Evolutionary conservation across 2,329 filamentous ascomycete genomes (phyloP).

Genomic region (Helminthosporium solani): DNA sequence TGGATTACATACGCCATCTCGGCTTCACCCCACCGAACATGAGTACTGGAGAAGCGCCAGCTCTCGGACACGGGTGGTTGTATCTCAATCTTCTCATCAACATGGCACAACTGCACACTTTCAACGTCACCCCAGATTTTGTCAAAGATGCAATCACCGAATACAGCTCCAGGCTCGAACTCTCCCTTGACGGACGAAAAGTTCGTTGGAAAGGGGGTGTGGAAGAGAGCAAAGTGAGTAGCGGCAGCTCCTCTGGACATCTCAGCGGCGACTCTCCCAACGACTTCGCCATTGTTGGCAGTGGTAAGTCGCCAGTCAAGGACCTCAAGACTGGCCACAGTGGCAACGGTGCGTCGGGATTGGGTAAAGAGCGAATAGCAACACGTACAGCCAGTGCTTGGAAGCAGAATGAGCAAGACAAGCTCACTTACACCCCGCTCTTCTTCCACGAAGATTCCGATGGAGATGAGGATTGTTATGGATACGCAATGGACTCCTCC

Average conservation of each 20-base stretch:
- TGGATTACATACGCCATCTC: conserved; percentile 75
- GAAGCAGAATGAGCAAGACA: conserved; percentile 32
- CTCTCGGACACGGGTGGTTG: conserved; percentile 74
- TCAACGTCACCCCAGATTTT: conserved; percentile 78
- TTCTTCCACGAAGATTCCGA: conserved; percentile 49
- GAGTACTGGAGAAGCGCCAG: conserved; percentile 53
- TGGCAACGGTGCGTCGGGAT: conserved; percentile 20
- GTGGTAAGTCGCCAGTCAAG: conserved; percentile 29
- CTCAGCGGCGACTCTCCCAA: conserved; percentile 52
- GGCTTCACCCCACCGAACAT: conserved; percentile 64
- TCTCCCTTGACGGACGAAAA: conserved; percentile 75
- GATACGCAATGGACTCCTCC: conserved; percentile 28
- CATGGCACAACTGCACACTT: conserved; percentile 80
- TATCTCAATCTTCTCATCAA: conserved; percentile 79
- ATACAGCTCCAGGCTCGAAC: conserved; percentile 72
- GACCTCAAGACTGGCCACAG: conserved; percentile 23
- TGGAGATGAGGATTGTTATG: conserved; percentile 42
- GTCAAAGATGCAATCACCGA: conserved; percentile 70
- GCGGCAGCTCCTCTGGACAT: conserved; percentile 54
- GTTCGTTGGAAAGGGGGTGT: conserved; percentile 75
- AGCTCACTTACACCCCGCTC: conserved; percentile 49
- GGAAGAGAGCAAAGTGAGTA: conserved; percentile 65
- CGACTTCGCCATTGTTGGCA: conserved; percentile 37
- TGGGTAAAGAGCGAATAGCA: conserved; percentile 18
- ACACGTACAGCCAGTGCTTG: conserved; percentile 18